Evolutionary conservation across 2,329 filamentous ascomycete species (phyloP), one percentile per base, ranked within the genome.

Genomic region (Paramyrothecium sp.): DNA sequence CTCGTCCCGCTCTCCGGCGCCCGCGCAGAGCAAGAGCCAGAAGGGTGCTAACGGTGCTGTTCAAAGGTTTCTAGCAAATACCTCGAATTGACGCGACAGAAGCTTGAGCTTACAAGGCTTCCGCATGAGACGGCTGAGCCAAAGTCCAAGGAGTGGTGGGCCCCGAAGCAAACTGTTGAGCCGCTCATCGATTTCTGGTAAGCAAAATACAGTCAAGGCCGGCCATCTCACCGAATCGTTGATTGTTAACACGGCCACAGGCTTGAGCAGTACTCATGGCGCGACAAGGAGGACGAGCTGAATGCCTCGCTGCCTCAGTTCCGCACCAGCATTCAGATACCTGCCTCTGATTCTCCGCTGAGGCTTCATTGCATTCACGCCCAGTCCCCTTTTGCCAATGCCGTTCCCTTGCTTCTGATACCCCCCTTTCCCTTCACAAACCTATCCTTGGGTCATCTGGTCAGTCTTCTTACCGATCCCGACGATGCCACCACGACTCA

Each of bases 261-360:
- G 87, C 78, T 88, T 33, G 87, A 89, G 59, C 75, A 81, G 49
- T 89, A 89, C 69, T 82, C 82, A 58, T 90, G 87, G 86, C 79
- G 84, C 52, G 73, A 78, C 2, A 79, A 85, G 56, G 87, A 90
- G 70, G 71, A 77, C 8, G 67, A 71, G 46, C 78, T 88, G 62
- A 90, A 90, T 67, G 67, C 73, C 10, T 70, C 74, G 0, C 73
- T 89, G n/a, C 82, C 87, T 1, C 87, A 90, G 69, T 90, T 82
- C 68, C 82, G 88, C 30, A 87, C 84, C 13, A 75, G 75, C 16
- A 77, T 89, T 56, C 63, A 70, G 2, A 65, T 76, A 51, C 73
- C 73, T 23, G 73, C 68, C 7, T 68, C 71, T n/a, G 71, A 76
- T 49, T 61, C 74, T 4, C 72, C 76, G 2, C 67, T 86, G 1